Base-by-base conservation (phyloP, 1,284 basidiomycete genomes). In the Moesziomyces aphidis region DNA sequence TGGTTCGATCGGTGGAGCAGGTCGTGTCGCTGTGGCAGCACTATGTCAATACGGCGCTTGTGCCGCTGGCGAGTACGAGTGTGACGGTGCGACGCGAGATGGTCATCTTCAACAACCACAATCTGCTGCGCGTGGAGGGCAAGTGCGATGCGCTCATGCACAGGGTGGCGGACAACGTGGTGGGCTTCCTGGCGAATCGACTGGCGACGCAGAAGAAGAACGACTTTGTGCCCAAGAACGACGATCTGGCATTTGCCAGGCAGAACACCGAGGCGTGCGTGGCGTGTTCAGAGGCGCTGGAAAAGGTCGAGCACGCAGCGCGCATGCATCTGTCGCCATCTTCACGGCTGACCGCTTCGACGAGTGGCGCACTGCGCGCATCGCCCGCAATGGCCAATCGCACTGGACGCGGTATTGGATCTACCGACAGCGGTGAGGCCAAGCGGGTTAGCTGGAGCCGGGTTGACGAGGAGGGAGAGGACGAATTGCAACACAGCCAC, bases 1-100 rank as follows among this genome's bases (percentile, higher is more conserved):
- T 93, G 21, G 87, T 99, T 62, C 89, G 89, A 70, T 88, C 89
- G 1, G 90, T 92, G n/a, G 95, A 97, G 85, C 89, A 97, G 55
- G 91, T 97, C 64, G 93, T 92, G 79, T 93, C 97, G 82, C 89
- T 99, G 4, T 98, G 95, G 95, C 97, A 99, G 85, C 92, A 94
- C 84, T 99, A 99, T 85, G 90, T 94, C 76, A 92, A 92, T 50
- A 93, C 93, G 19, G 96, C 95, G 0, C 86, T 99, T 8, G 88
- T 98, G 11, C 96, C 97, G 0, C 88, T 99, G 5, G 91, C 94
- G 0, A 91, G 90, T 61, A 90, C 90, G 8, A 93, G 92, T 0
- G 92, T 96, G 1, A 95, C 94, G 0, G 89, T 92, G 39, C 89
- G 97, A 46, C 89, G 96, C 28, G 97, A 99, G 85, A 96, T 98